These are phyloP conservation scores for Paramarasmius palmivorus DNA, from an alignment of 1,284 basidiomycete genomes.

Conservation along the genomic window DNA sequence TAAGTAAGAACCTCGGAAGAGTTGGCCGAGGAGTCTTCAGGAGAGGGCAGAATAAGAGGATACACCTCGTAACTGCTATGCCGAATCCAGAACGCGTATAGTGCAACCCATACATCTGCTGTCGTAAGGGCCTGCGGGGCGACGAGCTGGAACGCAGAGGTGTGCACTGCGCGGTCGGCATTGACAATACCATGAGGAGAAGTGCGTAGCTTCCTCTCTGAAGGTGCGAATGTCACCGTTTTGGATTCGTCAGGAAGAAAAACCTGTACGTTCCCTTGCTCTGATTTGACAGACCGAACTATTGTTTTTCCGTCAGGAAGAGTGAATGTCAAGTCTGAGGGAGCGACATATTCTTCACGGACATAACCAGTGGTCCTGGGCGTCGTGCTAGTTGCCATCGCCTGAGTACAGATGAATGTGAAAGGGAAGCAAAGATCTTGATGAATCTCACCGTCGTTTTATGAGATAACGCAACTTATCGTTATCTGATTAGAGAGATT, in stretches of 20 bases:
- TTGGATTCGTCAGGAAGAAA: conserved; percentile 5
- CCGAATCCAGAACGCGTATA: conserved; percentile 18
- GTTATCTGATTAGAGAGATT: too few species aligned
- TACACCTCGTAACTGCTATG: conserved; percentile 12
- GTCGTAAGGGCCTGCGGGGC: conserved; percentile 2
- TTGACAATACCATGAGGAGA: conserved; percentile 18
- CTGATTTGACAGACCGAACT: conserved; percentile 8
- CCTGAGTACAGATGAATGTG: too few species aligned
- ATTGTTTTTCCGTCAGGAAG: conserved; percentile 12
- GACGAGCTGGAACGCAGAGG: conserved; percentile 7
- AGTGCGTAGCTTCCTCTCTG: conserved; percentile 11
- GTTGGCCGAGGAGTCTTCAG: background rate
- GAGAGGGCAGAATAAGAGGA: conserved; percentile 12
- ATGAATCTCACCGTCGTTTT: too few species aligned
- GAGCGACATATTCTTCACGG: conserved; percentile 13
- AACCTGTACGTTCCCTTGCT: conserved; percentile 5
- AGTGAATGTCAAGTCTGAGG: conserved; percentile 14
- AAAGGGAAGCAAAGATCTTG: too few species aligned
- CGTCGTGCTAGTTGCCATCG: background rate
- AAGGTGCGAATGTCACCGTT: conserved; percentile 9
- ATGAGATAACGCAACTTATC: too few species aligned
- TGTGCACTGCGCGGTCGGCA: conserved; percentile 14
- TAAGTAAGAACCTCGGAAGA: conserved; percentile 9
- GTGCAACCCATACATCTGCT: conserved; percentile 14
- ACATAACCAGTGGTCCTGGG: conserved; percentile 13